Percentiles rank a stretch among this genome's conserved stretches.
Evolutionary conservation across 495 filamentous ascomycete species (phyloP).

Genomic region (Aspergillus conjunctus): DNA sequence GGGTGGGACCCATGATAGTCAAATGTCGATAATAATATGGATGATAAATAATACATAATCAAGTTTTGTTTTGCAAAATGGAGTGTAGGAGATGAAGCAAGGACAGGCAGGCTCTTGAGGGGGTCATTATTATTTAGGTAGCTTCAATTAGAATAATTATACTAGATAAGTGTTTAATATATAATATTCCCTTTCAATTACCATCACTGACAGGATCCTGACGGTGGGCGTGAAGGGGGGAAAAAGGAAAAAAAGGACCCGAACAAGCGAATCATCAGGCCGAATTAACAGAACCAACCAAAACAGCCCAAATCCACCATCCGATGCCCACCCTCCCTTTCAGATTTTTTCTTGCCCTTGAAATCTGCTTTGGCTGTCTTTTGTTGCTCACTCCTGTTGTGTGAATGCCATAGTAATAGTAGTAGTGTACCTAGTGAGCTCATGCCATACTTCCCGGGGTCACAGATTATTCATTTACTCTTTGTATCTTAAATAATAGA

Average conservation of each 20-base stretch:
- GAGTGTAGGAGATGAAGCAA: no score
- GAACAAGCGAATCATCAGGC: constrained; percentile 30
- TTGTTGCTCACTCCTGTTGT: no score
- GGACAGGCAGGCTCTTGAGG: neutral
- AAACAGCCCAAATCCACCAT: constrained; percentile 17
- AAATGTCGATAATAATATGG: neutral
- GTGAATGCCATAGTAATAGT: no score
- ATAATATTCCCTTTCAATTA: no score
- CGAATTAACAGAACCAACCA: constrained; percentile 23
- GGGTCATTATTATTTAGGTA: neutral
- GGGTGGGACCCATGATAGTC: constrained; percentile 13
- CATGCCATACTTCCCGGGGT: neutral
- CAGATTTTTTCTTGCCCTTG: neutral
- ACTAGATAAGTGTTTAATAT: no score
- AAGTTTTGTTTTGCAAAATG: no score
- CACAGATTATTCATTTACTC: neutral
- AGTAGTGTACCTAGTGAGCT: neutral
- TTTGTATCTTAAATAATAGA: constrained; percentile 10
- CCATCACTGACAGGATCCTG: no score
- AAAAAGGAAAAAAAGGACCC: constrained; percentile 27
- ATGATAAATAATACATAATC: neutral
- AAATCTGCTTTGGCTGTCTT: neutral
- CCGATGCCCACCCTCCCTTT: constrained; percentile 23
- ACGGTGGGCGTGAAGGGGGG: neutral
- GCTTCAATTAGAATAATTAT: neutral